A percentile compares a stretch with the other conserved stretches of the same genome.
Conservation (phyloP, 2,329 filamentous ascomycete genomes). For the Basipetospora sp. region DNA sequence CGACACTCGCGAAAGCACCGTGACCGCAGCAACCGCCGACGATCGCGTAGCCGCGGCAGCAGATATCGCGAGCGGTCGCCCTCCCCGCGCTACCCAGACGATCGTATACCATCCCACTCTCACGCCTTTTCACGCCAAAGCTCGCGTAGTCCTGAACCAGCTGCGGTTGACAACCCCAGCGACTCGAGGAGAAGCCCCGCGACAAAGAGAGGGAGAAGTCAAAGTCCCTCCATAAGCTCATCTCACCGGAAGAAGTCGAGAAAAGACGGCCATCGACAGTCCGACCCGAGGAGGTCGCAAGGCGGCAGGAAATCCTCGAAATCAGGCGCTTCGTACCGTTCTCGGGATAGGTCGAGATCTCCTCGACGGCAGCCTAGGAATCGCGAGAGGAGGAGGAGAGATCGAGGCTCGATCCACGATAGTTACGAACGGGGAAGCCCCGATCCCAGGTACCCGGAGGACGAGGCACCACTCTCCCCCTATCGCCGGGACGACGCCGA, state of each 20-base stretch:
- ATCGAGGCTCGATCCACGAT: constrained; percentile 1
- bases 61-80: constrained; percentile 1
- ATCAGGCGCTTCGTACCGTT: background rate
- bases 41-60: constrained; percentile 1
- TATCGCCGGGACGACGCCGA: background rate
- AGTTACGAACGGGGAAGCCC: background rate
- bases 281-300: constrained; percentile 14
- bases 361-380: background rate
- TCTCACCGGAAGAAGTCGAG: constrained; percentile 29
- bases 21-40: background rate
- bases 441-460: background rate
- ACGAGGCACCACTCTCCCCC: too few species aligned
- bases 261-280: constrained; percentile 25
- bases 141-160: constrained; percentile 19
- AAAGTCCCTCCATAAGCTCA: constrained; percentile 23
- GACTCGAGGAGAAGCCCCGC: constrained; percentile 19
- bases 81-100: constrained; percentile 2
- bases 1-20: background rate
- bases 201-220: constrained; percentile 27
- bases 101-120: background rate
- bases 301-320: background rate
- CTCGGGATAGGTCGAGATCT: constrained; percentile 3
- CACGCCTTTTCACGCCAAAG: constrained; percentile 20
- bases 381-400: constrained; percentile 1
- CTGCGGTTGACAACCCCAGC: constrained; percentile 21